Percentiles rank a stretch among this genome's conserved stretches.
These are phyloP conservation scores for Candida sphagnicola DNA, from an alignment of 805 yeast species.

Conservation along the genomic window DNA sequence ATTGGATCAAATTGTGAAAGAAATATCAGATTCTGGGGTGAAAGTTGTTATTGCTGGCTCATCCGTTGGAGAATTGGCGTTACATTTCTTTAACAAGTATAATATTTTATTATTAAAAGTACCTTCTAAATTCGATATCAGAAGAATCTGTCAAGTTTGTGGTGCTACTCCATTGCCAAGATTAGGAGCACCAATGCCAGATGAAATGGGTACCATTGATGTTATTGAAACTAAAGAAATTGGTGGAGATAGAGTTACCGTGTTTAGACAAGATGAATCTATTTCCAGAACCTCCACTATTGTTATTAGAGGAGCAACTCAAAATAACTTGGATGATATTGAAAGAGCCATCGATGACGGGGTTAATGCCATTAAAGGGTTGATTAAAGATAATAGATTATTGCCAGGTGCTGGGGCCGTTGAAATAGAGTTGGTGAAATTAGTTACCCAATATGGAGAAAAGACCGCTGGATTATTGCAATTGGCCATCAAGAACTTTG, in stretches of 20 bases:
- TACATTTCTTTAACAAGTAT: constrained; percentile 87
- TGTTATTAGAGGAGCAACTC: constrained; percentile 94
- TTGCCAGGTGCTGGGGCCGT: constrained; percentile 96
- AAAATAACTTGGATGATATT: constrained; percentile 86
- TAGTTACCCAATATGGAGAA: constrained; percentile 83
- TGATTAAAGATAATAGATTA: constrained; percentile 72
- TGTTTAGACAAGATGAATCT: constrained; percentile 79
- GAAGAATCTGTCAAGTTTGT: constrained; percentile 92
- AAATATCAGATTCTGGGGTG: constrained; percentile 79
- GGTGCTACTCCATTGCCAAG: constrained; percentile 96
- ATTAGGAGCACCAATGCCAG: constrained; percentile 92
- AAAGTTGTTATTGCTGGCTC: constrained; percentile 92
- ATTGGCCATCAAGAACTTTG: constrained; percentile 90
- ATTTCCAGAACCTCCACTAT: constrained; percentile 81
- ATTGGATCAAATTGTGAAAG: constrained; percentile 79
- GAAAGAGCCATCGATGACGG: constrained; percentile 98
- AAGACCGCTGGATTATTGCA: constrained; percentile 90
- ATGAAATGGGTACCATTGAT: constrained; percentile 87
- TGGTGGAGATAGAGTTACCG: constrained; percentile 96
- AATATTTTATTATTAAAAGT: constrained; percentile 82
- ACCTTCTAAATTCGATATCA: constrained; percentile 88
- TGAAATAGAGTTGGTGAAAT: constrained; percentile 81
- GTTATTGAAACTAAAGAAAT: constrained; percentile 87
- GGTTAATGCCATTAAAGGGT: constrained; percentile 84
- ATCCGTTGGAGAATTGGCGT: constrained; percentile 86